Base-by-base conservation (phyloP, 2,329 filamentous ascomycete genomes). In the Aspergillus fischeri region DNA sequence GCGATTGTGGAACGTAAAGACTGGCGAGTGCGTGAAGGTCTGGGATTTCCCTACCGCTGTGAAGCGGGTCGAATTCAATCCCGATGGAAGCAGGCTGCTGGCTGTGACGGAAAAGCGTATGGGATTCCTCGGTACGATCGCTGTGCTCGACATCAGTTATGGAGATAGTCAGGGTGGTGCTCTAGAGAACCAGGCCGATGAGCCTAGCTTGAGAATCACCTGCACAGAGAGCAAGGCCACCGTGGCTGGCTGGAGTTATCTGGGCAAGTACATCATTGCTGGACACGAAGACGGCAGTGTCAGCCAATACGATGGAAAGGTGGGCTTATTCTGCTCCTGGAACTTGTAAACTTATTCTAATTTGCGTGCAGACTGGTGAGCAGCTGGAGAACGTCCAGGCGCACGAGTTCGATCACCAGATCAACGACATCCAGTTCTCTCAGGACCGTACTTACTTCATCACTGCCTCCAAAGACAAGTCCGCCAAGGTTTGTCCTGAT, bases 61-160 rank as follows among this genome's bases (percentile, higher is more conserved):
- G 77, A 97, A 99, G 86, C 87, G 94, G 70, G 92, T 96, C 75
- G 93, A 97, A 80, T 99, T 99, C 82, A 92, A 87, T 74, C 89
- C 96, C 71, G 94, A 99, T 77, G 94, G 93, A 70, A 89, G 85
- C 71, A 86, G 90, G 79, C 83, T 99, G 69, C 82, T 99, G 64
- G 93, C 91, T 63, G 92, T 99, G 63, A 99, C 94, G 54, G 94
- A 99, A 82, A 96, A 97, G 89, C 91, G 94, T 71, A 96, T 96
- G 86, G 94, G 94, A 66, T 93, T 91, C 79, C 83, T 97, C 65
- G 91, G 91, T 73, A 96, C 92, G 67, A 97, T 99, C 70, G 88
- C 93, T 61, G 92, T 97, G 63, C 84, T 95, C 73, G 90, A 96
- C 75, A 89, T 99, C 82, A 87, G 86, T 76, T 85, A 87, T 65